Evolutionary conservation across 2,329 filamentous ascomycete species (phyloP).

Genomic region (Trichoderma hamatum): DNA sequence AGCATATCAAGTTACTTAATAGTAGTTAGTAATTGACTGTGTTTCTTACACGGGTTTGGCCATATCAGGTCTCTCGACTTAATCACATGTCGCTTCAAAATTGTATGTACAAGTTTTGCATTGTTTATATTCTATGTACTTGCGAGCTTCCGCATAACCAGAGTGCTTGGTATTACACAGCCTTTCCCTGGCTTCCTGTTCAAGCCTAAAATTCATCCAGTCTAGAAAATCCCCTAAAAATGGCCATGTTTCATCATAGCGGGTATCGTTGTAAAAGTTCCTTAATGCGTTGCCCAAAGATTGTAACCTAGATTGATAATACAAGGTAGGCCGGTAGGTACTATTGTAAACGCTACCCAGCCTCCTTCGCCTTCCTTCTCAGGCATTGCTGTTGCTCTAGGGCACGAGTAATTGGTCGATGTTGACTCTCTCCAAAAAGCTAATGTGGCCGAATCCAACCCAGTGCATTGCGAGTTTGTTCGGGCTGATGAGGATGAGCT

Average conservation of each 20-base stretch:
- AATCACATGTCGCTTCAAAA: neutral
- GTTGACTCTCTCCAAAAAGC: slow-evolving; percentile 62
- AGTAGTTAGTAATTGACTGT: neutral
- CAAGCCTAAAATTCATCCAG: neutral
- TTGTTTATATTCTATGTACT: neutral
- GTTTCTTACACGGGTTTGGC: neutral
- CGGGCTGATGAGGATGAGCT: slow-evolving; percentile 78
- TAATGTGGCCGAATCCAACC: slow-evolving; percentile 65
- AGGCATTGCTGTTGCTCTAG: slow-evolving; percentile 20
- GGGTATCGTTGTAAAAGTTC: slow-evolving; percentile 18
- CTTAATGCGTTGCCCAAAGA: neutral
- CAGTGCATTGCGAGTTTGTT: slow-evolving; percentile 81
- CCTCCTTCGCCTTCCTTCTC: neutral
- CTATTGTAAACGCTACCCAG: neutral
- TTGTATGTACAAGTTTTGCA: neutral
- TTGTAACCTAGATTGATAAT: neutral
- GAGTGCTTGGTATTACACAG: neutral
- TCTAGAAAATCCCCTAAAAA: neutral
- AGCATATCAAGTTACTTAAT: neutral
- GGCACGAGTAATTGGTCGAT: slow-evolving; percentile 54
- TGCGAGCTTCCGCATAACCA: neutral
- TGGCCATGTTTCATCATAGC: slow-evolving; percentile 21
- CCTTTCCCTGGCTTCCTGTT: neutral
- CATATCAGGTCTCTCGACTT: neutral
- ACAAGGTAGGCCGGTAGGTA: neutral